Conservation (phyloP, 2,329 filamentous ascomycete genomes). For the Apiospora rasikravindrae region DNA sequence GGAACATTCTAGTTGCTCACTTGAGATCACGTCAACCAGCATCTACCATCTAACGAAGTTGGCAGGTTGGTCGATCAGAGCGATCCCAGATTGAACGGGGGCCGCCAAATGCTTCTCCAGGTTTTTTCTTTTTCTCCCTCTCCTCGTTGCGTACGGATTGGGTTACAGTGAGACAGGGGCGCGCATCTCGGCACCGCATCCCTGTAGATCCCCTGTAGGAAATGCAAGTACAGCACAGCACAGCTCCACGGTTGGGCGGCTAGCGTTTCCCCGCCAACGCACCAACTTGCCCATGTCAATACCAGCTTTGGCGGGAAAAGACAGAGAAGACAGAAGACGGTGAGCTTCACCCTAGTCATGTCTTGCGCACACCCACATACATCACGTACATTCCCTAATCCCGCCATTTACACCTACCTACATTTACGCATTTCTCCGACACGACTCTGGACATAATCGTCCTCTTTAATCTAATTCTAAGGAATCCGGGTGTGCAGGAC, state of each 20-base stretch:
- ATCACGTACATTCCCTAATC: slow-evolving; percentile 12
- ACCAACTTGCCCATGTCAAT: neutral
- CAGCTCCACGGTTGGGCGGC: slow-evolving; percentile 1
- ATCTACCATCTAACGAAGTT: neutral
- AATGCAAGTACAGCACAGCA: neutral
- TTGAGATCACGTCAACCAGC: neutral
- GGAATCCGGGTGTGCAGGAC: neutral
- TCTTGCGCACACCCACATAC: slow-evolving; percentile 6
- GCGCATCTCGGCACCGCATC: neutral
- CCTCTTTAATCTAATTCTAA: neutral
- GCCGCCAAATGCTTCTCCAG: neutral
- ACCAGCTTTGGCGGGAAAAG: neutral
- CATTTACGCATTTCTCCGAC: slow-evolving; percentile 3
- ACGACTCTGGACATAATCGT: neutral
- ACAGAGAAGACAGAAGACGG: neutral
- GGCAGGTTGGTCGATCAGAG: neutral
- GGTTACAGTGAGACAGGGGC: neutral
- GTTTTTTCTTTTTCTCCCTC: too few species aligned
- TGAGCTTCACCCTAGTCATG: slow-evolving; percentile 16
- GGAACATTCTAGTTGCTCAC: neutral
- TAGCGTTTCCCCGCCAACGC: slow-evolving; percentile 4
- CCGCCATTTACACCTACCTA: neutral
- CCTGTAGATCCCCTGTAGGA: neutral
- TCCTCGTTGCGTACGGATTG: too few species aligned
- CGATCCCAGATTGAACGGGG: neutral